Base-by-base conservation (phyloP, 2,329 filamentous ascomycete genomes). In the Ophiostoma himal-ulmi region DNA sequence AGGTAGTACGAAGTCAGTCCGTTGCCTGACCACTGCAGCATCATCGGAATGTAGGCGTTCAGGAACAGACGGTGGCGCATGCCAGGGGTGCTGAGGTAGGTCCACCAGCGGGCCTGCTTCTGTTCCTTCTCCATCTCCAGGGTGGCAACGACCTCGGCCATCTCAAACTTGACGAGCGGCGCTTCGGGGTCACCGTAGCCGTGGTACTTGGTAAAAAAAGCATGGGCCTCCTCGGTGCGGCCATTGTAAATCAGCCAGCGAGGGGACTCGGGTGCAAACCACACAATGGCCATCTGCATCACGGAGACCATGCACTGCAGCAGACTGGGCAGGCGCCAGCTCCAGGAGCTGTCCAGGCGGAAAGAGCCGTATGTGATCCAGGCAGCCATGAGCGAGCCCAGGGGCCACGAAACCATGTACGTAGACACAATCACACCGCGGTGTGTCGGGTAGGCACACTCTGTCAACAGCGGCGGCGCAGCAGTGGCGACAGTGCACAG, bases 371-470 rank as follows among this genome's bases (percentile, higher is more conserved):
- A 94, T 0, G 87, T 88, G 67, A 91, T 87, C 91, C 91, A 93
- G 0, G 88, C 84, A 0, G 92, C 91, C 20, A 88, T 80, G 1
- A 95, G 84, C 20, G 90, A 82, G 70, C 92, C 92, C 37, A 94
- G 85, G 0, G 91, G 91, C 68, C 94, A 78, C 91, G 94, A 94
- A 76, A 94, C 93, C 75, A 94, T 91, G 78, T 94, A 91, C 3
- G 94, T 82, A 39, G 88, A 86, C 0, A 91, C 93, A 41, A 95
- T 85, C 73, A 88, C 83, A 14, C 91, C 92, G 77, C 92, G 86
- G 75, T 94, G 94, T 71, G 84, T 85, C 1, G 92, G 92, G 77
- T 94, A 92, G 3, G 89, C 88, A 34, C 94, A 84, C 76, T 95
- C 92, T 14, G 68, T 75, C 62, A 73, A 41, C 39, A 74, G 67